Evolutionary conservation across 192 early-diverging fungal species (phyloP).

Genomic region (Entomortierella chlamydospora): DNA sequence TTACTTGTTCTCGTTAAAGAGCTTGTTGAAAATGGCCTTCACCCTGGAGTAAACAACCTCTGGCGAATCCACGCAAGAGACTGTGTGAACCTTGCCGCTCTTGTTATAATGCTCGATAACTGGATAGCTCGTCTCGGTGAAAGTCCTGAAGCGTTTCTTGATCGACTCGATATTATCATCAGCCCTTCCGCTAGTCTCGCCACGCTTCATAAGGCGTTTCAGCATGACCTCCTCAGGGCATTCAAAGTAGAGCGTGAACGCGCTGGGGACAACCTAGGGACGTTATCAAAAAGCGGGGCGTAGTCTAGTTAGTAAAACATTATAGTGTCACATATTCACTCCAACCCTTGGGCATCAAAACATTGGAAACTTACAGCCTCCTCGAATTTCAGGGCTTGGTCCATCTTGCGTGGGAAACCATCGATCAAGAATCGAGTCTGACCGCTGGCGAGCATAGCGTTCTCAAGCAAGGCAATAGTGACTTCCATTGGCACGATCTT

Average conservation of each 20-base stretch:
- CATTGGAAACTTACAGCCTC: constrained; percentile 70
- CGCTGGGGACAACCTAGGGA: constrained; percentile 70
- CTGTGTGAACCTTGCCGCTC: constrained; percentile 81
- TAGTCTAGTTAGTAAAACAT: neutral
- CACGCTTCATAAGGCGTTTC: constrained; percentile 90
- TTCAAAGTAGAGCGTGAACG: constrained; percentile 92
- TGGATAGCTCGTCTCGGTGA: constrained; percentile 88
- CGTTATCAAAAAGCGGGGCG: neutral
- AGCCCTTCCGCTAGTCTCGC: constrained; percentile 90
- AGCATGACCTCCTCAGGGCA: constrained; percentile 95
- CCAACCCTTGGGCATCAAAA: neutral
- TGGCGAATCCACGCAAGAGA: constrained; percentile 71
- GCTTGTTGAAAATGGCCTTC: constrained; percentile 66
- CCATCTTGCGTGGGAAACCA: constrained; percentile 95
- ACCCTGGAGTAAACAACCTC: constrained; percentile 78
- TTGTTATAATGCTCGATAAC: constrained; percentile 88
- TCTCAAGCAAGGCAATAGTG: constrained; percentile 90
- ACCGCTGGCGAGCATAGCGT: constrained; percentile 82
- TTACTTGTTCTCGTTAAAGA: constrained; percentile 44
- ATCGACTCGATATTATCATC: constrained; percentile 98
- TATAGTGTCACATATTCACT: neutral
- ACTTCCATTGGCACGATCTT: constrained; percentile 97
- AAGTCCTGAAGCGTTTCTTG: constrained; percentile 92
- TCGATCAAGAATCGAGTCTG: constrained; percentile 90
- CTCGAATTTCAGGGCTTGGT: constrained; percentile 95